A percentile compares a stretch with the other conserved stretches of the same genome.
These are phyloP conservation scores for Exophiala sp. DNA, from an alignment of 2,329 filamentous ascomycete species.

Conservation along the genomic window DNA sequence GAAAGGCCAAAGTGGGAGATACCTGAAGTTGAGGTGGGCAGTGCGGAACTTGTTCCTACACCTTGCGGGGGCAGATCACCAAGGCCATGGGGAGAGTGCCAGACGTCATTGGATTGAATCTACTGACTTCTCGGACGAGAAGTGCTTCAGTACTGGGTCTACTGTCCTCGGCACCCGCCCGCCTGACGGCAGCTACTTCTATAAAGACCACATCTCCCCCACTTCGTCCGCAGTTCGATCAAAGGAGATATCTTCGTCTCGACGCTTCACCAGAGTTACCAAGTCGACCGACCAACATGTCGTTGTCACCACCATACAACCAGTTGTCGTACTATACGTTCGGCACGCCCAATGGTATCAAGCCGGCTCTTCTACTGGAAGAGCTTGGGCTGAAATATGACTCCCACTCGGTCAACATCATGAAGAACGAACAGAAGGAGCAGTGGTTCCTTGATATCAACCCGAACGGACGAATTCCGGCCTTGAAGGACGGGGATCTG, in stretches of 20 bases:
- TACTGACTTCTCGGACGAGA: too few species aligned
- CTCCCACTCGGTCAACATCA: constrained; percentile 39
- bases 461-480: constrained; percentile 50
- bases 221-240: not conserved
- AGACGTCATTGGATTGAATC: constrained; percentile 6
- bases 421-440: constrained; percentile 44
- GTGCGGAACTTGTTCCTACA: too few species aligned
- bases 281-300: not conserved
- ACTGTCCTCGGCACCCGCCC: too few species aligned
- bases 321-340: constrained; percentile 19
- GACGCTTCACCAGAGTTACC: not conserved
- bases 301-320: constrained; percentile 18
- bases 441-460: constrained; percentile 47
- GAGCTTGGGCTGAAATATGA: constrained; percentile 37
- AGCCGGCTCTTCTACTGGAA: constrained; percentile 38
- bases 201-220: not conserved
- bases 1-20: too few species aligned
- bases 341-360: constrained; percentile 32
- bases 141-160: too few species aligned
- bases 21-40: too few species aligned
- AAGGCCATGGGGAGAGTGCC: constrained; percentile 2
- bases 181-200: too few species aligned
- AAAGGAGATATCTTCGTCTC: constrained; percentile 3
- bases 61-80: not conserved
- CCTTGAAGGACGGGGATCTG: constrained; percentile 40